Evolutionary conservation across 371 early-diverging fungal species (phyloP).

Genomic region (Haplosporangium sp.): DNA sequence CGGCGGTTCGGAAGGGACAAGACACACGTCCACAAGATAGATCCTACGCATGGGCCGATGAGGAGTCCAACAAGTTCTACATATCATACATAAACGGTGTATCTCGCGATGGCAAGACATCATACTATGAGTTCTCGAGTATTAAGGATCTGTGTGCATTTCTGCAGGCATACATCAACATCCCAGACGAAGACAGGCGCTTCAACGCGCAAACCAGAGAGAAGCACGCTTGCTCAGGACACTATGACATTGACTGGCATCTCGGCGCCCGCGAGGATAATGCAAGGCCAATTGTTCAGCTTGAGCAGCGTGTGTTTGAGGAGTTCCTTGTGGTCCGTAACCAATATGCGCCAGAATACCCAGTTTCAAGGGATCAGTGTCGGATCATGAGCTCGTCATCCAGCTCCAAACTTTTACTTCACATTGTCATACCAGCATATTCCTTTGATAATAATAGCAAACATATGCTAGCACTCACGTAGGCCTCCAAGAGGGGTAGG

Average conservation of each 20-base stretch:
- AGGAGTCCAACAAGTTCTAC: not conserved
- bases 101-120: slow-evolving; percentile 1
- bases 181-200: not conserved
- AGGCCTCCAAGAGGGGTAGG: not conserved
- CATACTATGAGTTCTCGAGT: slow-evolving; percentile 1
- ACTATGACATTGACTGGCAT: slow-evolving; percentile 18
- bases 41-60: not conserved
- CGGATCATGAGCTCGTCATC: slow-evolving; percentile 8
- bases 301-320: slow-evolving; percentile 6
- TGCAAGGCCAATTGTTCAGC: not conserved
- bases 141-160: not conserved
- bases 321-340: slow-evolving; percentile 7
- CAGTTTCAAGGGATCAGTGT: slow-evolving; percentile 6
- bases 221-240: not conserved
- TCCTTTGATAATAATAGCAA: slow-evolving; percentile 8
- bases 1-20: not conserved
- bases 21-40: not conserved
- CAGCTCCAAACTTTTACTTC: slow-evolving; percentile 6
- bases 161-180: not conserved
- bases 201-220: slow-evolving; percentile 15
- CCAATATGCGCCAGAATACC: slow-evolving; percentile 4
- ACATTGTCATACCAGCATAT: slow-evolving; percentile 7
- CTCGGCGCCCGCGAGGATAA: not conserved
- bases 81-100: not conserved
- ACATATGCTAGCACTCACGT: slow-evolving; percentile 13